Conservation (phyloP, 78 protist genomes). For the Dictyostelium firmibasis region DNA sequence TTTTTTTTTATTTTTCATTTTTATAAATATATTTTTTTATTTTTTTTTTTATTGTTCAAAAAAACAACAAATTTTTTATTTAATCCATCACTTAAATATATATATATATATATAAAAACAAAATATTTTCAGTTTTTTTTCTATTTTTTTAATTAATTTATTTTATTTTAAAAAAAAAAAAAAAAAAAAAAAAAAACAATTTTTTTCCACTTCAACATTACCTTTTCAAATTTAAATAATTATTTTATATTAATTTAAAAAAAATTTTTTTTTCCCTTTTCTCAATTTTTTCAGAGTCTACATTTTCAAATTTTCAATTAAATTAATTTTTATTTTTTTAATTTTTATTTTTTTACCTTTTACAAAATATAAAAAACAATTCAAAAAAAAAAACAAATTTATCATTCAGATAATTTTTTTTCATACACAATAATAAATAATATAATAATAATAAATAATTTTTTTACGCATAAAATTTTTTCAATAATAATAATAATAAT, state of each 20-base stretch:
- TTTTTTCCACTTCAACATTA: neutral
- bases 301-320: neutral
- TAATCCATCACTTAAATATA: neutral
- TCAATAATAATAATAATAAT: neutral
- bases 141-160: too few relatives aligned
- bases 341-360: neutral
- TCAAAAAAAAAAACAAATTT: neutral
- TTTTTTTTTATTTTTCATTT: too few relatives aligned
- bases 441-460: neutral
- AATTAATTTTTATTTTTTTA: neutral
- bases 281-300: neutral
- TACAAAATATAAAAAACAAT: neutral
- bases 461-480: neutral
- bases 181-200: too few relatives aligned
- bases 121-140: neutral
- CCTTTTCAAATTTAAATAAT: neutral
- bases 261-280: neutral
- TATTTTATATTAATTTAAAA: too few relatives aligned
- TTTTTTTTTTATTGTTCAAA: too few relatives aligned
- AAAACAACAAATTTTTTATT: neutral
- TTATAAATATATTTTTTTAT: too few relatives aligned
- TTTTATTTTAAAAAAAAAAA: too few relatives aligned
- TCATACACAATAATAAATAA: neutral
- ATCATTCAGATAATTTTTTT: neutral
- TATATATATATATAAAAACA: neutral